Percentiles rank a stretch among this genome's conserved stretches.
These are phyloP conservation scores for Vitis labrusca DNA, from an alignment of 164 flowering plant genomes.

Conservation along the genomic window DNA sequence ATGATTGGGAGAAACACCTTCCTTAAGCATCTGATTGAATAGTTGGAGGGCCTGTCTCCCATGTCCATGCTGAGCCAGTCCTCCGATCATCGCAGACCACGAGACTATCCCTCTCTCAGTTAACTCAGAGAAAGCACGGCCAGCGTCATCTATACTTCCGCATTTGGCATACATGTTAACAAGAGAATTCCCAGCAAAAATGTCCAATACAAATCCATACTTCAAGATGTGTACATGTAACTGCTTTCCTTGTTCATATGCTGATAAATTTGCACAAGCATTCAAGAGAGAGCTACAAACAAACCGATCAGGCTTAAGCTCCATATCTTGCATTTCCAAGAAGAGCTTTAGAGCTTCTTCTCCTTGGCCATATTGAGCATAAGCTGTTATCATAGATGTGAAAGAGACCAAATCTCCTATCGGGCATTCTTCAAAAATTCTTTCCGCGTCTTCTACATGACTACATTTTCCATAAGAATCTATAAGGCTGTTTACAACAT, in stretches of 20 bases:
- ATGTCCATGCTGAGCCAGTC: conserved; percentile 85
- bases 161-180: conserved; percentile 90
- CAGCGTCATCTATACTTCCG: conserved; percentile 79
- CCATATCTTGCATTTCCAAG: conserved; percentile 40
- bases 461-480: conserved; percentile 76
- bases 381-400: conserved; percentile 72
- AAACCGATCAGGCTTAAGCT: conserved; percentile 60
- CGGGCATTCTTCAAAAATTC: conserved; percentile 44
- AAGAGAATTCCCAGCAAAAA: conserved; percentile 77
- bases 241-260: conserved; percentile 86
- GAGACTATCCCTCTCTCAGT: conserved; percentile 66
- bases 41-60: conserved; percentile 62
- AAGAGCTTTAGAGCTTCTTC: conserved; percentile 83
- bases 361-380: conserved; percentile 63
- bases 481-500: conserved; percentile 58
- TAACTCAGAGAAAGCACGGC: conserved; percentile 52
- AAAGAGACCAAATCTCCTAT: conserved; percentile 56
- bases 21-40: conserved; percentile 60
- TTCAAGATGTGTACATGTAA: conserved; percentile 69
- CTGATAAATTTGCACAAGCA: conserved; percentile 78
- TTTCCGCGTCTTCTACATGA: conserved; percentile 44
- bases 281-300: conserved; percentile 65
- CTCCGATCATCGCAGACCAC: conserved; percentile 88
- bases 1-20: conserved; percentile 63
- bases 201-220: conserved; percentile 57